Evolutionary conservation across 371 early-diverging fungal genomes (phyloP), one percentile per base, ranked within the genome.

Genomic region (Lichtheimia corymbifera): DNA sequence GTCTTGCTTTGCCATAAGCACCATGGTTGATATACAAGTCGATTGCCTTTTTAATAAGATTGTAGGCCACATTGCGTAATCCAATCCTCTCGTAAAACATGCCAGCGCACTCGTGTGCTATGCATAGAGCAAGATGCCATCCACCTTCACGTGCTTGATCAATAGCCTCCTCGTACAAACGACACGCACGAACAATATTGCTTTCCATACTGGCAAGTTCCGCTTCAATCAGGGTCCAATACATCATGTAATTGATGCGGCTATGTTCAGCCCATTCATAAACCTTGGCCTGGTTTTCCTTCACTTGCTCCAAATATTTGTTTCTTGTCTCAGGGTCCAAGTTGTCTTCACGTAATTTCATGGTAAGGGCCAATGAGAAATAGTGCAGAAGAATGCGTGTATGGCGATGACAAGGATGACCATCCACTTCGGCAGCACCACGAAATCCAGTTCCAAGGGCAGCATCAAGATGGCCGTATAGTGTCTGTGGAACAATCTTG

Each of bases 351-450:
- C 59, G 71, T 14, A 76, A 11, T 41, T 76, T 74, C 25, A 69
- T 59, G 7, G 74, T 27, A 14, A 79, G 67, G 2, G 80, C 74
- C 9, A 79, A 58, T 0, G 80, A 76, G 15, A 70, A 71, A 2
- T 71, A 55, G 5, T 53, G 54, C 4, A 71, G 28, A 63, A 69
- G 60, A 43, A 79, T 51, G 12, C 74, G 65, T 0, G 80, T 76
- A 27, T 79, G 74, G 2, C 75, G 63, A 40, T 74, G 75, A 35
- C 69, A 64, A 13, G 77, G 80, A 54, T 79, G 80, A 44, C 67
- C 57, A 24, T 73, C 68, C 17, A 64, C 59, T 1, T 66, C 66
- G 2, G 58, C 56, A 3, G 69, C 43, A 30, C 71, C 72, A 45
- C 47, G 50, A n/a, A 66, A 67, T 0, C 80, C 80, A 7, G 65